Percentiles rank a stretch among this genome's conserved stretches.
phyloP scores from a whole-genome alignment of 2,329 filamentous ascomycete genomes.

The Penicillium frequentans region DNA sequence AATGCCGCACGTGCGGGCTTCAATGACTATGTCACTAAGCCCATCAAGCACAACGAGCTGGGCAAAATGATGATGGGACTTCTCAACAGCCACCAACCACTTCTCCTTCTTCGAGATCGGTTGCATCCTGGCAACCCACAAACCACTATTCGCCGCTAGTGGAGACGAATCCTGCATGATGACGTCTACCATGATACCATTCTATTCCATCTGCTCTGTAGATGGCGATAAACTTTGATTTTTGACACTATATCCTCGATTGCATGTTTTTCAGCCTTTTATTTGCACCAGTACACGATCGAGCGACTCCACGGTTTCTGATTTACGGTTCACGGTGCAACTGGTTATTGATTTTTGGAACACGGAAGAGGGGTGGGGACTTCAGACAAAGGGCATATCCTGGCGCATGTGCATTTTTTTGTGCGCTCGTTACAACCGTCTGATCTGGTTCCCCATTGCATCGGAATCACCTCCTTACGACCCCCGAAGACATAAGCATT shows the following conservation, averaged over 20 bases:
- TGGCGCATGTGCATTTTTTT: not conserved
- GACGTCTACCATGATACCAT: not conserved
- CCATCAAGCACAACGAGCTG: slow-evolving; percentile 51
- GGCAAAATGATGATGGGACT: slow-evolving; percentile 52
- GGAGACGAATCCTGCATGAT: not conserved
- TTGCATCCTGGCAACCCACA: slow-evolving; percentile 24
- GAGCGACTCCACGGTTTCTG: slow-evolving; percentile 4
- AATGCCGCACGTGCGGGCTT: slow-evolving; percentile 48
- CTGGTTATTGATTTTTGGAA: not conserved
- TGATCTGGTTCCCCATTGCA: slow-evolving; percentile 1
- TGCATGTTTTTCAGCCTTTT: not conserved
- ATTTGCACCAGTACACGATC: slow-evolving; percentile 1
- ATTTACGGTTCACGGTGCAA: slow-evolving; percentile 6
- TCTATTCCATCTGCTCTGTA: not conserved
- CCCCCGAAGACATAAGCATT: not conserved
- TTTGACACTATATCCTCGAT: not conserved
- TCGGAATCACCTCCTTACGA: not conserved
- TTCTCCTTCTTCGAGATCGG: slow-evolving; percentile 45
- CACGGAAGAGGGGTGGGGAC: not conserved
- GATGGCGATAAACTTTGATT: not conserved
- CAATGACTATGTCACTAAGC: slow-evolving; percentile 52
- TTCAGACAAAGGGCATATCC: not conserved
- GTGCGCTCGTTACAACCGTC: not conserved
- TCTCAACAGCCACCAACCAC: slow-evolving; percentile 43
- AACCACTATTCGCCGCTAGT: slow-evolving; percentile 14